Conservation (phyloP, 2,329 filamentous ascomycete species). For the Rachicladosporium sp. region DNA sequence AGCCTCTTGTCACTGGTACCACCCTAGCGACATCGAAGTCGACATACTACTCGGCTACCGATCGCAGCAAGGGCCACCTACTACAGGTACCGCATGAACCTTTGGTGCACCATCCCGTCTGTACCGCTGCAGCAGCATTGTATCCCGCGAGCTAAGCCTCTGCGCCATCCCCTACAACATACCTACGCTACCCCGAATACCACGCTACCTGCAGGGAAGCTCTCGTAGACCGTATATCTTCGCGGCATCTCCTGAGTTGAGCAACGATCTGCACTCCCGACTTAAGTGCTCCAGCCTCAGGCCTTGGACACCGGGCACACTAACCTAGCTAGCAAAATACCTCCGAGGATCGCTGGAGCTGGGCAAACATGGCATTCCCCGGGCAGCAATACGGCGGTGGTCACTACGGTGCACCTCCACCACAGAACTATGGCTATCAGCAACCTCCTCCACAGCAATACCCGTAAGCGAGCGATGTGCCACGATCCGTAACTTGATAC, state of each 20-base stretch:
- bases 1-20: too few relatives aligned
- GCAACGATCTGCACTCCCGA: slow-evolving; percentile 1
- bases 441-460: slow-evolving; percentile 7
- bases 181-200: background rate
- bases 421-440: slow-evolving; percentile 16
- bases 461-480: slow-evolving; percentile 4
- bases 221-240: background rate
- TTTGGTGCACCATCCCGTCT: background rate
- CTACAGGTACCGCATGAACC: too few relatives aligned
- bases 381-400: slow-evolving; percentile 16
- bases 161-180: background rate
- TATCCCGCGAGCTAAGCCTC: background rate
- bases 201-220: background rate
- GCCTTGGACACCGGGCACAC: too few relatives aligned
- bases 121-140: background rate
- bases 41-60: too few relatives aligned
- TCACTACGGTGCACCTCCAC: slow-evolving; percentile 16
- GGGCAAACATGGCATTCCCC: slow-evolving; percentile 8
- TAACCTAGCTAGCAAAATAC: too few relatives aligned
- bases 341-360: background rate
- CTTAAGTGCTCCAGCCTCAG: too few relatives aligned
- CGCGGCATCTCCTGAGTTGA: background rate
- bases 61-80: too few relatives aligned
- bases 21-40: too few relatives aligned
- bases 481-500: background rate